Percentiles rank a stretch among this genome's conserved stretches.
phyloP scores from a whole-genome alignment of 192 early-diverging fungal species.

The Coemansia sp. region DNA sequence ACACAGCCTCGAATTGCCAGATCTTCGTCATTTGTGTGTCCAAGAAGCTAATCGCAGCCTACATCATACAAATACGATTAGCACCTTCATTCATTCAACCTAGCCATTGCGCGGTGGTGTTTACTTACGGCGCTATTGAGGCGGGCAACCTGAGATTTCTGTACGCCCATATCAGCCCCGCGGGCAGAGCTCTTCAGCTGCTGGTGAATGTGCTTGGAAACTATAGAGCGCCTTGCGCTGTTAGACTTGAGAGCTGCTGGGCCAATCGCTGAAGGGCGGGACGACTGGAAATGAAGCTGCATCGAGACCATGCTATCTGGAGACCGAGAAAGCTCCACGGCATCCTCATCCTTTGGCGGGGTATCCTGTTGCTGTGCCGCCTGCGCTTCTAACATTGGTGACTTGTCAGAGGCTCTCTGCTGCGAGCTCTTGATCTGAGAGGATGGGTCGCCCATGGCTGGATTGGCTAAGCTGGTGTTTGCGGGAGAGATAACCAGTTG shows the following conservation, averaged over 20 bases:
- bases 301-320: slow-evolving; percentile 30
- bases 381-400: background rate
- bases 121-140: slow-evolving; percentile 27
- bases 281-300: slow-evolving; percentile 3
- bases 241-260: slow-evolving; percentile 17
- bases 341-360: background rate
- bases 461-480: background rate
- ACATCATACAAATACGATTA: background rate
- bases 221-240: background rate
- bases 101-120: background rate
- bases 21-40: slow-evolving; percentile 15
- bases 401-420: background rate
- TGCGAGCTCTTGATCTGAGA: background rate
- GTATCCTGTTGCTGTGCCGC: background rate
- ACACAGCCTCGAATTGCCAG: slow-evolving; percentile 35
- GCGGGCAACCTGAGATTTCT: slow-evolving; percentile 18
- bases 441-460: background rate
- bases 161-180: background rate
- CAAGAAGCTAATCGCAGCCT: slow-evolving; percentile 35
- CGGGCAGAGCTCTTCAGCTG: background rate
- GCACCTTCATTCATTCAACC: too few species aligned
- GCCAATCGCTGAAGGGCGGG: slow-evolving; percentile 12
- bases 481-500: background rate
- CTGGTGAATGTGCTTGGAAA: slow-evolving; percentile 5
- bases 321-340: background rate